Evolutionary conservation across 345 rosid species (phyloP).

Genomic region (Boechera stricta): DNA sequence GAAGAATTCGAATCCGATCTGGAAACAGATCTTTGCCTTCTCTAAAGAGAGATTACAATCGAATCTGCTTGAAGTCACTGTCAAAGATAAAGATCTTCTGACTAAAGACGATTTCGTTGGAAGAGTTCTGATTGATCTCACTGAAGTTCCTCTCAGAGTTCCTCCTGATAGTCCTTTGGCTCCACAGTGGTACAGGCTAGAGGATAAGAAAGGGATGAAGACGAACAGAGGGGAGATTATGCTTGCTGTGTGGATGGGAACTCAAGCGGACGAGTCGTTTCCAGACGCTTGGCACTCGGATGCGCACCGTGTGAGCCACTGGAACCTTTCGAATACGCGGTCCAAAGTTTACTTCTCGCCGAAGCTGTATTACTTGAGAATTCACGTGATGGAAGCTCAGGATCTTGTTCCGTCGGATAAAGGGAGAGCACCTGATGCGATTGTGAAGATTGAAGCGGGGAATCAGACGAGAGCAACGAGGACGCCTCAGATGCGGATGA

Average conservation of each 20-base stretch:
- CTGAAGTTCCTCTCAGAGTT: slow-evolving; percentile 76
- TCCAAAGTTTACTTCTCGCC: slow-evolving; percentile 97
- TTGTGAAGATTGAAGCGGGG: slow-evolving; percentile 66
- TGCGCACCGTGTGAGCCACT: slow-evolving; percentile 78
- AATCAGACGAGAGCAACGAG: slow-evolving; percentile 66
- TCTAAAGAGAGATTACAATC: slow-evolving; percentile 85
- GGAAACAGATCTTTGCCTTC: slow-evolving; percentile 95
- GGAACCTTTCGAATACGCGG: slow-evolving; percentile 69
- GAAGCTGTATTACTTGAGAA: slow-evolving; percentile 81
- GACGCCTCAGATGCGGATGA: slow-evolving; percentile 53
- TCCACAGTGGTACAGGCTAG: slow-evolving; percentile 91
- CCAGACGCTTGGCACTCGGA: slow-evolving; percentile 99
- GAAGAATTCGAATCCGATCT: slow-evolving; percentile 81
- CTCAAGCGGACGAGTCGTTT: slow-evolving; percentile 96
- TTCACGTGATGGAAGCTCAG: slow-evolving; percentile 79
- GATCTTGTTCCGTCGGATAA: slow-evolving; percentile 76
- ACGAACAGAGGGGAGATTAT: slow-evolving; percentile 72
- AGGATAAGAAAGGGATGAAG: slow-evolving; percentile 71
- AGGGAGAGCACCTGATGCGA: slow-evolving; percentile 65
- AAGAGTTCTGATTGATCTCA: slow-evolving; percentile 56
- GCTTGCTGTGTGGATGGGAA: slow-evolving; percentile 98
- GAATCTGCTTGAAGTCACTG: slow-evolving; percentile 70
- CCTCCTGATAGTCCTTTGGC: slow-evolving; percentile 97
- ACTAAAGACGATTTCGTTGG: slow-evolving; percentile 89
- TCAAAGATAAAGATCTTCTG: slow-evolving; percentile 76